These are phyloP conservation scores for Groenewaldozyma tartarivorans DNA, from an alignment of 805 yeast species.

Conservation along the genomic window DNA sequence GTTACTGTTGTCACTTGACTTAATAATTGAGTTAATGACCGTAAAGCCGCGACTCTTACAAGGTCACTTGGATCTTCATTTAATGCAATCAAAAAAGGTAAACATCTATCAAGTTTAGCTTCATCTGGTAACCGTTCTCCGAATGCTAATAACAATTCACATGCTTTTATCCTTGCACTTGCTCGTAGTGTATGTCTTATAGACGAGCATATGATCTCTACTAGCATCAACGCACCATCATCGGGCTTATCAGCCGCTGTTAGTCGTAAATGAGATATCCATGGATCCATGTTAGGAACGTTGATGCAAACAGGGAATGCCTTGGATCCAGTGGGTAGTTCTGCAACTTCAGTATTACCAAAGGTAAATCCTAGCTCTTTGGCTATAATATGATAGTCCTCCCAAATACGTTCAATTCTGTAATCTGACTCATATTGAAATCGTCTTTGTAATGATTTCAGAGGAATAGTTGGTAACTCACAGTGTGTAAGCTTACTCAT, in stretches of 20 bases:
- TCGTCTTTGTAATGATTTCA: constrained; percentile 7
- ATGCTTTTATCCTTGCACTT: constrained; percentile 51
- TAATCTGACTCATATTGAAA: constrained; percentile 39
- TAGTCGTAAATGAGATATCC: constrained; percentile 13
- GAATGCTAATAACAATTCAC: constrained; percentile 67
- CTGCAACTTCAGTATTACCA: not conserved
- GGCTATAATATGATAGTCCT: constrained; percentile 45
- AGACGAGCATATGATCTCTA: constrained; percentile 50
- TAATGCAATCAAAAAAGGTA: constrained; percentile 71
- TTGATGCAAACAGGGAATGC: constrained; percentile 12
- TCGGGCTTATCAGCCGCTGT: constrained; percentile 23
- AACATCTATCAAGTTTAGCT: constrained; percentile 70
- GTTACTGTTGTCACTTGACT: constrained; percentile 53
- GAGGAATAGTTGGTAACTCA: constrained; percentile 11
- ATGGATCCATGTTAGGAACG: constrained; percentile 14
- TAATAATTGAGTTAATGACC: constrained; percentile 58
- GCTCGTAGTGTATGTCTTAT: constrained; percentile 54
- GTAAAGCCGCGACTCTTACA: constrained; percentile 60
- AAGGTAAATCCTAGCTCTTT: constrained; percentile 7
- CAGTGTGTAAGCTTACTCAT: constrained; percentile 38
- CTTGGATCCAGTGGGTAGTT: not conserved
- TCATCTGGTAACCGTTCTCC: constrained; percentile 75
- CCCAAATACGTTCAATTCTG: constrained; percentile 52
- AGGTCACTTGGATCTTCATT: constrained; percentile 57
- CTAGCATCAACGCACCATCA: constrained; percentile 46